Evolutionary conservation across 305 asterid genomes (phyloP).

Genomic region (Plantago coronopus): DNA sequence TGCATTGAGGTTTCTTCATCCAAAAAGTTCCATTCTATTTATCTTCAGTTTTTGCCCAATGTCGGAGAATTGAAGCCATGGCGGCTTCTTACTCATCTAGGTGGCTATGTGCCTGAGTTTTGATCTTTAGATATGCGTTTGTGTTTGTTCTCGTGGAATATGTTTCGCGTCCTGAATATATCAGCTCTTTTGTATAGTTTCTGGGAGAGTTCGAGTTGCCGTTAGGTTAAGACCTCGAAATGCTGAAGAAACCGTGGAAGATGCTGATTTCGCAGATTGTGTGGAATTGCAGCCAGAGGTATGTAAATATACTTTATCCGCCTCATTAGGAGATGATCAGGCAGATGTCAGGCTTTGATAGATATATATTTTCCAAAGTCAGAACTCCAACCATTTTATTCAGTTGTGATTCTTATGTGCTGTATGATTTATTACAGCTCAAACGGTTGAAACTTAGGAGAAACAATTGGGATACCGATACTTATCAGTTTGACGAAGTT

Average conservation of each 20-base stretch:
- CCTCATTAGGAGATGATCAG: too few relatives aligned
- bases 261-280: slow-evolving; percentile 99
- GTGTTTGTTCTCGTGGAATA: background rate
- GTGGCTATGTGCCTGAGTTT: background rate
- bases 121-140: background rate
- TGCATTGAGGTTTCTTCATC: too few relatives aligned
- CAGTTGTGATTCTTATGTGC: background rate
- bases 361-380: background rate
- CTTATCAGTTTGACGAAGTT: slow-evolving; percentile 92
- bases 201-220: slow-evolving; percentile 95
- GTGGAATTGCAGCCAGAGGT: slow-evolving; percentile 99
- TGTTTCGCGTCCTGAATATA: background rate
- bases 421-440: slow-evolving; percentile 38
- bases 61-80: too few relatives aligned
- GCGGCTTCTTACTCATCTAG: background rate
- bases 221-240: slow-evolving; percentile 91
- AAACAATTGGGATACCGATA: slow-evolving; percentile 98
- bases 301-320: background rate
- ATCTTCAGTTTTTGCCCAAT: too few relatives aligned
- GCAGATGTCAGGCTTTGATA: background rate
- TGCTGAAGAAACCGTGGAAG: slow-evolving; percentile 87
- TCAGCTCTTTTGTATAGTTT: slow-evolving; percentile 40
- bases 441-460: slow-evolving; percentile 90
- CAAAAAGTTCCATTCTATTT: too few relatives aligned
- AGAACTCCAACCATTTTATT: too few relatives aligned